phyloP scores from a whole-genome alignment of 2,329 filamentous ascomycete species.

The Xylaria hypoxylon region DNA sequence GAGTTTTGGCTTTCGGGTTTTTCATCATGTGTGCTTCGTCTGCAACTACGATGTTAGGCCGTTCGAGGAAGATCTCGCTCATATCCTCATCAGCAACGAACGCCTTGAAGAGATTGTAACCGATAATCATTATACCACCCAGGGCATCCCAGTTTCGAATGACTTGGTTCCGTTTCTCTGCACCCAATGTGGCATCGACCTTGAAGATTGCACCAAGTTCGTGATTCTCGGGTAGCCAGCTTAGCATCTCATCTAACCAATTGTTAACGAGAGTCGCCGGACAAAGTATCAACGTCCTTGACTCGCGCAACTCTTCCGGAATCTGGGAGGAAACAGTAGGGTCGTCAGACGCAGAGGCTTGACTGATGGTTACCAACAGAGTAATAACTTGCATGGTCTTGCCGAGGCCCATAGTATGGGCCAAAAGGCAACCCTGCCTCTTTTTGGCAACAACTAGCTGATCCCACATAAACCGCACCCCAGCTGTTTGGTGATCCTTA shows the following conservation, averaged over 20 bases:
- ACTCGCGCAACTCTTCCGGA: conserved; percentile 70
- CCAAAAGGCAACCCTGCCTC: conserved; percentile 81
- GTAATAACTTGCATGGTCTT: conserved; percentile 95
- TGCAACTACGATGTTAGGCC: conserved; percentile 79
- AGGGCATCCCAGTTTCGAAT: conserved; percentile 70
- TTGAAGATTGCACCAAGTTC: conserved; percentile 67
- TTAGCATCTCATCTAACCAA: conserved; percentile 81
- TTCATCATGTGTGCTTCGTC: conserved; percentile 89
- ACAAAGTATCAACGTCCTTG: conserved; percentile 78
- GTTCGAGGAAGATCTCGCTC: conserved; percentile 62
- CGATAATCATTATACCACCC: conserved; percentile 81
- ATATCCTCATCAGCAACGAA: conserved; percentile 48
- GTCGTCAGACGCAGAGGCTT: conserved; percentile 72
- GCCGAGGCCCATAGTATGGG: conserved; percentile 91
- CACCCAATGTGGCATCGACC: conserved; percentile 59
- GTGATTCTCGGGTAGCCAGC: conserved; percentile 70
- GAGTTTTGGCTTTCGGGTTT: conserved; percentile 66
- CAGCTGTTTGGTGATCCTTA: conserved; percentile 83
- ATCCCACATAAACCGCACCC: conserved; percentile 90
- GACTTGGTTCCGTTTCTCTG: conserved; percentile 55
- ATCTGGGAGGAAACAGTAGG: conserved; percentile 71
- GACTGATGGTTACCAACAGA: conserved; percentile 78
- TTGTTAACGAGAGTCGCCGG: conserved; percentile 82
- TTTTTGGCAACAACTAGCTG: conserved; percentile 73
- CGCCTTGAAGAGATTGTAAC: conserved; percentile 75